Evolutionary conservation across 2,329 filamentous ascomycete genomes (phyloP).

Genomic region (Trichothecium sympodiale): DNA sequence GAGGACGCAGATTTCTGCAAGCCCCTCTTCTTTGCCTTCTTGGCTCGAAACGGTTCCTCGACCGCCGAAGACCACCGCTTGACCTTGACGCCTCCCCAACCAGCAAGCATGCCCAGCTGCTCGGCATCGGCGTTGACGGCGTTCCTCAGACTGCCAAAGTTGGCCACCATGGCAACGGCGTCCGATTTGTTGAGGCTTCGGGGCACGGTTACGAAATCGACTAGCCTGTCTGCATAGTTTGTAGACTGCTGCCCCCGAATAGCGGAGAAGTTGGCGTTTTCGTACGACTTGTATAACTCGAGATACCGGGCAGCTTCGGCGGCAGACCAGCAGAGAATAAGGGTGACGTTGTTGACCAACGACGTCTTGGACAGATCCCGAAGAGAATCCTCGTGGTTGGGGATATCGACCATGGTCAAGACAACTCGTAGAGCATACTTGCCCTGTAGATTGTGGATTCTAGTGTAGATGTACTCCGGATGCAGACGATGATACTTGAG

Average conservation of each 20-base stretch:
- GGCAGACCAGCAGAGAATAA: conserved; percentile 89
- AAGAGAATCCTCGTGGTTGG: conserved; percentile 81
- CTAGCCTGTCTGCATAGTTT: conserved; percentile 73
- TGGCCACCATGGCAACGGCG: conserved; percentile 77
- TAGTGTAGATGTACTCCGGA: conserved; percentile 94
- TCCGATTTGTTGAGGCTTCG: conserved; percentile 90
- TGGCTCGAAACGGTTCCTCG: conserved; percentile 72
- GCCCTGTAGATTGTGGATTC: conserved; percentile 73
- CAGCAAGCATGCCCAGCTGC: conserved; percentile 71
- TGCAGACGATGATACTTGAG: conserved; percentile 96
- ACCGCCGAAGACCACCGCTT: conserved; percentile 74
- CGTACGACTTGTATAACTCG: conserved; percentile 89
- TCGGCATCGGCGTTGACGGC: conserved; percentile 83
- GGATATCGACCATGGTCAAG: conserved; percentile 87
- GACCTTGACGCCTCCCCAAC: conserved; percentile 95
- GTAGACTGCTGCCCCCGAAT: conserved; percentile 80
- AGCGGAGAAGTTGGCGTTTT: conserved; percentile 67
- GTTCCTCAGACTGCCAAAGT: conserved; percentile 79
- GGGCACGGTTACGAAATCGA: conserved; percentile 87
- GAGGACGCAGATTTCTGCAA: conserved; percentile 12
- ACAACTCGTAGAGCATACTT: conserved; percentile 81
- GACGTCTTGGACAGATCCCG: conserved; percentile 89
- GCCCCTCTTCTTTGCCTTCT: conserved; percentile 49
- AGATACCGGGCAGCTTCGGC: conserved; percentile 89
- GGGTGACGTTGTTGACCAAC: conserved; percentile 81